Base-by-base conservation (phyloP, 306 rosid genomes). In the Begonia fuchsioides region DNA sequence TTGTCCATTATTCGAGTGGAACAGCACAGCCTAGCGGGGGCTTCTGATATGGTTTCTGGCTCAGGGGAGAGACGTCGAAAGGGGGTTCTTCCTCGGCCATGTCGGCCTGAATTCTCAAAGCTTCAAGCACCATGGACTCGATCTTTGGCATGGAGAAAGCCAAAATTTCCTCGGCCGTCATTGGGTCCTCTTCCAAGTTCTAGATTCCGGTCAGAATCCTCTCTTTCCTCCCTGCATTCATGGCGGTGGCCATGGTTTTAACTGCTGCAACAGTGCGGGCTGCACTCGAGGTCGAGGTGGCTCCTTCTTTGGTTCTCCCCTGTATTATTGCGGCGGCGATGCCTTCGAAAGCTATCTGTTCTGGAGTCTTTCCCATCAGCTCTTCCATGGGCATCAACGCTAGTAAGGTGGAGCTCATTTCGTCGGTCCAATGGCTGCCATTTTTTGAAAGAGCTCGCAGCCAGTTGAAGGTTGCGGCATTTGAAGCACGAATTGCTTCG, bases 271-370 rank as follows among this genome's bases (percentile, higher is more conserved):
- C 73, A 49, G 81, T 79, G 13, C 86, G 72, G 2, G 87, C 94
- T 3, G 96, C 94, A 8, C 81, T 85, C 0, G 98, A 85, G 68
- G 80, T 85, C 0, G 98, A 85, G 68, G 80, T 86, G 0, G 96
- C 94, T 15, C 87, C 94, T 70, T 92, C 98, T 66, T 70, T 86
- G 80, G 66, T 85, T 63, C 98, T 71, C 20, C 96, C 96, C 53
- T 92, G 83, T 64, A 92, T 76, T 60, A 92, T 78, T 17, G 86
- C 80, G 10, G 85, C 73, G 19, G 96, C 98, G 48, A 85, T 82
- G 72, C 98, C 98, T 75, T 82, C 94, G 15, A 92, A 92, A 60
- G 98, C 96, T 62, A 86, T 58, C 63, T 92, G 93, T 69, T 92
- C 98, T 8, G 96, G 93, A 5, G 93, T 92, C 78, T 92, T 92